Evolutionary conservation across 2,329 filamentous ascomycete species (phyloP).

Genomic region (Xylariaceae sp.): DNA sequence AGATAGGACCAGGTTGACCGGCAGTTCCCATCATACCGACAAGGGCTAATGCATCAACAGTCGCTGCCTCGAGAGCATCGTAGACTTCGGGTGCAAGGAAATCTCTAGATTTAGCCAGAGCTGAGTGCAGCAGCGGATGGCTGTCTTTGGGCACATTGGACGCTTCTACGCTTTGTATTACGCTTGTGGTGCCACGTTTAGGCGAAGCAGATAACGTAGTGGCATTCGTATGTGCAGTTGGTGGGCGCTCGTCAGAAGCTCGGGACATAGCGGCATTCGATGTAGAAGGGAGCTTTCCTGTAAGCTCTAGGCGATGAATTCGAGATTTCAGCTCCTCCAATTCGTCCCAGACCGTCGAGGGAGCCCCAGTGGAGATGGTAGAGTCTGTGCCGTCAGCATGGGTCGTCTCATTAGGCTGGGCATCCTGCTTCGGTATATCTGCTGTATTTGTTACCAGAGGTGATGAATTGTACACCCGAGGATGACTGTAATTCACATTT

Average conservation of each 20-base stretch:
- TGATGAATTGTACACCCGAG: constrained; percentile 54
- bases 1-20: constrained; percentile 65
- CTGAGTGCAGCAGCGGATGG: constrained; percentile 76
- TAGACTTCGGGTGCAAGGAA: constrained; percentile 69
- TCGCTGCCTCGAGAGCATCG: constrained; percentile 72
- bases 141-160: constrained; percentile 50
- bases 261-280: constrained; percentile 75
- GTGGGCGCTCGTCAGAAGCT: constrained; percentile 73
- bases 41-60: constrained; percentile 74
- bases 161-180: constrained; percentile 42
- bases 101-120: constrained; percentile 71
- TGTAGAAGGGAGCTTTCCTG: constrained; percentile 78
- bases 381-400: constrained; percentile 73
- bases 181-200: constrained; percentile 59
- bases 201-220: constrained; percentile 91
- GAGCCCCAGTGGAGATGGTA: constrained; percentile 78
- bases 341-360: constrained; percentile 96
- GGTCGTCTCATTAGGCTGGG: constrained; percentile 37
- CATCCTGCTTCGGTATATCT: constrained; percentile 37
- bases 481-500: constrained; percentile 37
- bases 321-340: constrained; percentile 91
- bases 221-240: constrained; percentile 77
- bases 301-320: constrained; percentile 84
- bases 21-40: constrained; percentile 71
- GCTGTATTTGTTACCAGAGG: constrained; percentile 50